phyloP scores from a whole-genome alignment of 495 filamentous ascomycete genomes.

The Xylaria flabelliformis region DNA sequence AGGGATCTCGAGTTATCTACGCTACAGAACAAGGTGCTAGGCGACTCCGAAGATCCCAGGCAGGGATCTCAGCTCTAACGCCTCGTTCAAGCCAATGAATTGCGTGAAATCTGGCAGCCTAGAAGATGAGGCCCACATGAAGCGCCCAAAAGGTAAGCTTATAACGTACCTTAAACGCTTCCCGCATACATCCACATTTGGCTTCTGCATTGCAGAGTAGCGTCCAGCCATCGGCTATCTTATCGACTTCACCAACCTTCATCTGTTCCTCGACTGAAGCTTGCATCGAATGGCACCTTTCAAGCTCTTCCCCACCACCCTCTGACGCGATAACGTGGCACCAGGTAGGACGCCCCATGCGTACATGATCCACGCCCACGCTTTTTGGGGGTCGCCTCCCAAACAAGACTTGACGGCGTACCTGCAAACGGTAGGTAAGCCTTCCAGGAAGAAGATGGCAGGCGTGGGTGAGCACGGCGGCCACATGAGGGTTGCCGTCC shows the following conservation, averaged over 20 bases:
- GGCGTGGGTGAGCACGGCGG: not conserved
- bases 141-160: constrained; percentile 17
- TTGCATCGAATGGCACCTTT: constrained; percentile 12
- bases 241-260: constrained; percentile 20
- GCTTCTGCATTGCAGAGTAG: constrained; percentile 22
- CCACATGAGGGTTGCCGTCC: constrained; percentile 5
- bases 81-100: not conserved
- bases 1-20: constrained; percentile 21
- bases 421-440: constrained; percentile 6
- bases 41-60: constrained; percentile 24
- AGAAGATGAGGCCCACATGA: constrained; percentile 11
- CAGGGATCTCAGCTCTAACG: constrained; percentile 17
- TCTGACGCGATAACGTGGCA: constrained; percentile 26
- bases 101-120: not conserved
- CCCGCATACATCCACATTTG: constrained; percentile 24
- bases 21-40: not conserved
- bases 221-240: constrained; percentile 27
- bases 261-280: not conserved
- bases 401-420: not conserved
- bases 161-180: constrained; percentile 23
- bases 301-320: constrained; percentile 17
- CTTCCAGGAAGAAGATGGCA: constrained; percentile 8
- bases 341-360: constrained; percentile 10
- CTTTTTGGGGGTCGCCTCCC: constrained; percentile 11
- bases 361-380: constrained; percentile 21